These are phyloP conservation scores for Nemania sp. DNA, from an alignment of 2,329 filamentous ascomycete species.

Conservation along the genomic window DNA sequence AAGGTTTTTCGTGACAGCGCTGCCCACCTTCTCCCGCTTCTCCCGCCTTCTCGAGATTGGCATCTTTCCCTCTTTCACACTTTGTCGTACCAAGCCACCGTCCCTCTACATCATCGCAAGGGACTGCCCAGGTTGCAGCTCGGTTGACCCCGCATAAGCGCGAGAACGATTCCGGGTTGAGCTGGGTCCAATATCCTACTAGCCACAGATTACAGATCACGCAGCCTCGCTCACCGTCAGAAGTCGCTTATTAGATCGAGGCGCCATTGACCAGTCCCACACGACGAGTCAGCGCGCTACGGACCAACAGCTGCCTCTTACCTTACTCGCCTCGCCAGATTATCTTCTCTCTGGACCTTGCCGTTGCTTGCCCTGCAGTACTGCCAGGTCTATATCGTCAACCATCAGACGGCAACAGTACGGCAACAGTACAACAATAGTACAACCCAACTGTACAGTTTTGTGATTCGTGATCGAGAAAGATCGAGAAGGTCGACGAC, in stretches of 20 bases:
- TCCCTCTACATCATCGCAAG: background rate
- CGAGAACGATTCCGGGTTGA: slow-evolving; percentile 8
- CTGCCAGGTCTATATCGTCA: too few species aligned
- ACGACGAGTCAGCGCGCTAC: background rate
- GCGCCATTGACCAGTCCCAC: background rate
- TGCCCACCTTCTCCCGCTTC: too few species aligned
- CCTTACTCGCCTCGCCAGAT: background rate
- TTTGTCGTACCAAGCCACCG: background rate
- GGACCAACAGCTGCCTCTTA: background rate
- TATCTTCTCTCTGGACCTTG: background rate
- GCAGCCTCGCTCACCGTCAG: slow-evolving; percentile 20
- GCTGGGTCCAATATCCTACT: background rate
- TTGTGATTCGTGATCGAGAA: slow-evolving; percentile 1
- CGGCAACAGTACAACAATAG: too few species aligned
- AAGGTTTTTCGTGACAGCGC: too few species aligned
- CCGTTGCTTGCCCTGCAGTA: background rate
- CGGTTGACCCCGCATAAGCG: slow-evolving; percentile 21
- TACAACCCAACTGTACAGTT: background rate
- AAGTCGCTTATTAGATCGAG: background rate
- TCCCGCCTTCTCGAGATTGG: background rate
- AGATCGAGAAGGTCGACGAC: background rate
- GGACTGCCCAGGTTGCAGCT: background rate
- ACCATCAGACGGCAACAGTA: too few species aligned
- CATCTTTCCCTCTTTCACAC: background rate
- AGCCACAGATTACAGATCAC: background rate